Percentiles rank a stretch among this genome's conserved stretches.
phyloP scores from a whole-genome alignment of 176 grass and related monocot genomes.

The Alloteropsis semialata region DNA sequence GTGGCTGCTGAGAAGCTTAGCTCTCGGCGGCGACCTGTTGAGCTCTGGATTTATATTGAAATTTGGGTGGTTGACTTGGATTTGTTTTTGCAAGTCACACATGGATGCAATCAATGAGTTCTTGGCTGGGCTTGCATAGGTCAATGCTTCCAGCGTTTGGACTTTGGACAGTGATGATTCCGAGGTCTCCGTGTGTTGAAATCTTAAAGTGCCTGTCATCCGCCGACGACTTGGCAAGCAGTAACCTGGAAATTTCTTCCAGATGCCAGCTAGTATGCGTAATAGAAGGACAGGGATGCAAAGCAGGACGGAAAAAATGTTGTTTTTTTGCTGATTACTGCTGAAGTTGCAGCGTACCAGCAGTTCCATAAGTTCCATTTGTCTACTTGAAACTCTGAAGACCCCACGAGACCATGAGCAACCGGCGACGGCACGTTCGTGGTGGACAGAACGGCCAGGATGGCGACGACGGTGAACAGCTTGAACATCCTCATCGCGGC shows the following conservation, averaged over 20 bases:
- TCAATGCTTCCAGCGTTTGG: background rate
- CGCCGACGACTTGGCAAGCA: background rate
- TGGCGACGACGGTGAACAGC: background rate
- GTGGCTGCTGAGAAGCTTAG: background rate
- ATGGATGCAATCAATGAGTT: background rate
- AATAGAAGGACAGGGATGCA: background rate
- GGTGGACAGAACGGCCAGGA: background rate
- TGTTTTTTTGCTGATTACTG: no score
- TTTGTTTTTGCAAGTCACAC: background rate
- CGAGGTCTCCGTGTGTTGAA: background rate
- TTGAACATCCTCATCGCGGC: background rate
- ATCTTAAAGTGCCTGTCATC: background rate
- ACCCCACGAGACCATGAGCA: no score
- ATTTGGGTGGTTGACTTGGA: background rate
- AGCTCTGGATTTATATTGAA: slow-evolving; percentile 14
- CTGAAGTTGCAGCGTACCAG: no score
- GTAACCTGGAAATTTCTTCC: background rate
- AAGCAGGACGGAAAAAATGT: background rate
- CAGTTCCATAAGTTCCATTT: no score
- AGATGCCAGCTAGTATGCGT: background rate
- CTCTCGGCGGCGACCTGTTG: background rate
- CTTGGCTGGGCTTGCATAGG: background rate
- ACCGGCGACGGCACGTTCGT: background rate
- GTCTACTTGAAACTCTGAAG: no score
- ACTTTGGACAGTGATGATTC: no score